These are phyloP conservation scores for Halophytophthora polymorphica DNA, from an alignment of 352 stramenopile genomes.

Conservation along the genomic window DNA sequence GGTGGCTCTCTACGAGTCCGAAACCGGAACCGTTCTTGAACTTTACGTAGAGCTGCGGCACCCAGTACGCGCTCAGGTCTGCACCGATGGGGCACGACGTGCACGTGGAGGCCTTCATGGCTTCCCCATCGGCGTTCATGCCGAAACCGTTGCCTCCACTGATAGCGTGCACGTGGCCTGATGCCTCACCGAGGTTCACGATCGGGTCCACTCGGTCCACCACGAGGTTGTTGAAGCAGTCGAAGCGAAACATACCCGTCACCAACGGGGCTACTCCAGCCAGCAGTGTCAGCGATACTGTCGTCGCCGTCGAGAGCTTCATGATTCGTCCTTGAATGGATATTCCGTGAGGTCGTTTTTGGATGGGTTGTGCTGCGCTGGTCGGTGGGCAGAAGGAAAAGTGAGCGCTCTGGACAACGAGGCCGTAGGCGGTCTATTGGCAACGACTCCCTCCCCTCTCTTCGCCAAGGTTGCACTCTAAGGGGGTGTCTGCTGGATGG, in stretches of 20 bases:
- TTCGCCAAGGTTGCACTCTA: too few relatives aligned
- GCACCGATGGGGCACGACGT: slow-evolving; percentile 48
- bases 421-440: too few relatives aligned
- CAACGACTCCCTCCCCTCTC: too few relatives aligned
- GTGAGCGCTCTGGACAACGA: too few relatives aligned
- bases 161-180: slow-evolving; percentile 37
- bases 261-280: slow-evolving; percentile 2
- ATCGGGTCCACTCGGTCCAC: slow-evolving; percentile 50
- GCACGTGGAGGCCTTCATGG: slow-evolving; percentile 41
- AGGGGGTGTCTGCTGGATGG: too few relatives aligned
- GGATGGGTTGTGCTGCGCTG: too few relatives aligned
- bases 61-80: slow-evolving; percentile 52
- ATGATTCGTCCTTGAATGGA: slow-evolving; percentile 1
- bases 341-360: neutral
- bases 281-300: neutral
- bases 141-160: slow-evolving; percentile 54
- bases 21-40: slow-evolving; percentile 59
- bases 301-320: slow-evolving; percentile 6
- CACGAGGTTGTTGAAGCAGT: slow-evolving; percentile 59
- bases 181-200: slow-evolving; percentile 20
- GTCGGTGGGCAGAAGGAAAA: slow-evolving; percentile 7
- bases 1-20: slow-evolving; percentile 43
- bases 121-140: slow-evolving; percentile 29
- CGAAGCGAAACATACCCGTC: slow-evolving; percentile 39
- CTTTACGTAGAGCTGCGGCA: slow-evolving; percentile 46